Conservation (phyloP, 257 asterid species). For the Misopates orontium region DNA sequence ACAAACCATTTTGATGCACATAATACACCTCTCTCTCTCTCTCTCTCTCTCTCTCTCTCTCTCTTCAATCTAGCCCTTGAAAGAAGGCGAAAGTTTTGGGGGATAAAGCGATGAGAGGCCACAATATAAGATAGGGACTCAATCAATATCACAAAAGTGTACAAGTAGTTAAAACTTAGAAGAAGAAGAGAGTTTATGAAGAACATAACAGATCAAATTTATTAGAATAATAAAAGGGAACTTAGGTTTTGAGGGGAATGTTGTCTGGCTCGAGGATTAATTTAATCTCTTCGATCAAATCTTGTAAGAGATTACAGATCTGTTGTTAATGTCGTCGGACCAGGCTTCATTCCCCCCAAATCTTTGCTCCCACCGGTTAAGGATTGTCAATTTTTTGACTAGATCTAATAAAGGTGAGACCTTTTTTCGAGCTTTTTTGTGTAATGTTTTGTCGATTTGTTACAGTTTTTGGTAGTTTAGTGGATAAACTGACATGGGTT, state of each 20-base stretch:
- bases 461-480: not conserved
- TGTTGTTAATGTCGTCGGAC: slow-evolving; percentile 47
- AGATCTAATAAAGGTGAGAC: slow-evolving; percentile 14
- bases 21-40: slow-evolving; percentile 24
- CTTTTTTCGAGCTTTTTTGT: not conserved
- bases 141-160: no score
- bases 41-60: slow-evolving; percentile 24
- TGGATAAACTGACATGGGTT: slow-evolving; percentile 7
- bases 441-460: not conserved
- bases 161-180: no score
- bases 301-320: slow-evolving; percentile 25
- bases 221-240: slow-evolving; percentile 14
- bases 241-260: slow-evolving; percentile 50
- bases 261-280: slow-evolving; percentile 62
- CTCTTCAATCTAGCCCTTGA: slow-evolving; percentile 38
- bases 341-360: slow-evolving; percentile 59
- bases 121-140: slow-evolving; percentile 21
- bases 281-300: not conserved
- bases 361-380: slow-evolving; percentile 22
- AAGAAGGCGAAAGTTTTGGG: slow-evolving; percentile 63
- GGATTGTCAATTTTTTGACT: not conserved
- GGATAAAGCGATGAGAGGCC: slow-evolving; percentile 38
- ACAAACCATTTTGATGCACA: not conserved
- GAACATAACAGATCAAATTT: no score
- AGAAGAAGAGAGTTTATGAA: no score